Conservation (phyloP, 768 basidiomycete species). For the Coprinopsis strossmayeri region DNA sequence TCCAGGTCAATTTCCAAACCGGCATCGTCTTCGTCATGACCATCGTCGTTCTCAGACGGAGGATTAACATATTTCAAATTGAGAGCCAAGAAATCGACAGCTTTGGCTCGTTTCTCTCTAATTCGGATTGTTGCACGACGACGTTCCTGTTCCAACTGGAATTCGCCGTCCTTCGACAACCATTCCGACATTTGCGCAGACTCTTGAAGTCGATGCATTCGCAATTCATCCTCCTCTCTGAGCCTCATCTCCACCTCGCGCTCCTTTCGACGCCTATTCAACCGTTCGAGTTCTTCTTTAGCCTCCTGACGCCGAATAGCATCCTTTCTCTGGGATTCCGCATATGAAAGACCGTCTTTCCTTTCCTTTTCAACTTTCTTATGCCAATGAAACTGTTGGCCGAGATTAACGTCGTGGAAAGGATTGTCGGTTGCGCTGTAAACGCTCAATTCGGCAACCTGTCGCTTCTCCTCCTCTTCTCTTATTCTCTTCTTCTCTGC, state of each 20-base stretch:
- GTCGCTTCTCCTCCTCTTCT: conserved; percentile 87
- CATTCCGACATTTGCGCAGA: conserved; percentile 98
- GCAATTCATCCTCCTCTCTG: conserved; percentile 87
- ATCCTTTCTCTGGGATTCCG: conserved; percentile 78
- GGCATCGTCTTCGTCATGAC: conserved; percentile 63
- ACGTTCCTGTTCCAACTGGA: conserved; percentile 93
- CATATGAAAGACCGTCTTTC: conserved; percentile 74
- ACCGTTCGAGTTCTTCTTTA: conserved; percentile 88
- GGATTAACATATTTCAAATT: conserved; percentile 91
- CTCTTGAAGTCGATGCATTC: conserved; percentile 86
- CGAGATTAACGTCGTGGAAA: conserved; percentile 95
- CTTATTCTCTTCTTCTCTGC: conserved; percentile 79
- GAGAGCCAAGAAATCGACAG: conserved; percentile 95
- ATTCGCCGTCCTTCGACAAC: conserved; percentile 95
- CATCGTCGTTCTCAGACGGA: conserved; percentile 58
- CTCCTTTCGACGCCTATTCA: conserved; percentile 88
- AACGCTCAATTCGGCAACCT: conserved; percentile 90
- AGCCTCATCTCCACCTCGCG: conserved; percentile 84
- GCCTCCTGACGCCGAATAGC: conserved; percentile 80
- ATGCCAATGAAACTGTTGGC: conserved; percentile 96
- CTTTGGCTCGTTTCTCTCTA: conserved; percentile 94
- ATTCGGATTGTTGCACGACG: conserved; percentile 88
- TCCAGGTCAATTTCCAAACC: conserved; percentile 97
- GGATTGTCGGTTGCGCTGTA: conserved; percentile 98
- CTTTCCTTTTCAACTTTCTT: conserved; percentile 97